Percentiles rank a stretch among this genome's conserved stretches.
Conservation (phyloP, 2,329 filamentous ascomycete species). For the Cladophialophora yegresii region DNA sequence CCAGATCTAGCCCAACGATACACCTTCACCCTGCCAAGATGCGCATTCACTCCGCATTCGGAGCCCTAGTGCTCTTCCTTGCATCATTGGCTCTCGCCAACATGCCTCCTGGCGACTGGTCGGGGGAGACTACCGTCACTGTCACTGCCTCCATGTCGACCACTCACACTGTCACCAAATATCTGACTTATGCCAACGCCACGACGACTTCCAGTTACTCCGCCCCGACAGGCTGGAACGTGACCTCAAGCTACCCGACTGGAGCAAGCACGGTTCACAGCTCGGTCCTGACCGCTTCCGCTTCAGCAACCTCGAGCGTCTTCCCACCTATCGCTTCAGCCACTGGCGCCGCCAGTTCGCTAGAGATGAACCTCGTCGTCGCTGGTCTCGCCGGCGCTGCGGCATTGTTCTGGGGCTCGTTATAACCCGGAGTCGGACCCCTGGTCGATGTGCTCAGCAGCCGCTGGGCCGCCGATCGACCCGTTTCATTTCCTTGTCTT, state of each 20-base stretch:
- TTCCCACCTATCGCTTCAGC: slow-evolving; percentile 29
- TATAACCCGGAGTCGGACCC: slow-evolving; percentile 19
- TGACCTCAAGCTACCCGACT: slow-evolving; percentile 8
- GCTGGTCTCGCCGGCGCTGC: slow-evolving; percentile 34
- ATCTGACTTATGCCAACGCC: slow-evolving; percentile 27
- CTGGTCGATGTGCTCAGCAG: slow-evolving; percentile 16
- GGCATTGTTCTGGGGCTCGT: slow-evolving; percentile 31
- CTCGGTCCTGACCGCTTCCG: slow-evolving; percentile 20
- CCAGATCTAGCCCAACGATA: neutral
- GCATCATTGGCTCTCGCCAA: slow-evolving; percentile 22
- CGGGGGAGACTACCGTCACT: slow-evolving; percentile 24
- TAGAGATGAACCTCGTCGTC: slow-evolving; percentile 28
- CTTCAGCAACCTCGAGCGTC: slow-evolving; percentile 13
- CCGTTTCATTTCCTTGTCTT: slow-evolving; percentile 21
- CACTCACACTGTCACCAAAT: slow-evolving; percentile 33
- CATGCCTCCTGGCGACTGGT: slow-evolving; percentile 21
- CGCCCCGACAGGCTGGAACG: slow-evolving; percentile 22
- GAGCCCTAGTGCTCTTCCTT: slow-evolving; percentile 23
- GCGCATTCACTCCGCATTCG: slow-evolving; percentile 28
- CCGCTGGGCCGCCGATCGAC: slow-evolving; percentile 17
- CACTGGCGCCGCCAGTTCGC: slow-evolving; percentile 27
- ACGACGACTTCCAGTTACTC: slow-evolving; percentile 18
- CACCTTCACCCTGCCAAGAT: slow-evolving; percentile 21
- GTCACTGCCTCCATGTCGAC: slow-evolving; percentile 28
- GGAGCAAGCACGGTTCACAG: slow-evolving; percentile 18